Base-by-base conservation (phyloP, 371 early-diverging fungal species). In the Mucor sp. region DNA sequence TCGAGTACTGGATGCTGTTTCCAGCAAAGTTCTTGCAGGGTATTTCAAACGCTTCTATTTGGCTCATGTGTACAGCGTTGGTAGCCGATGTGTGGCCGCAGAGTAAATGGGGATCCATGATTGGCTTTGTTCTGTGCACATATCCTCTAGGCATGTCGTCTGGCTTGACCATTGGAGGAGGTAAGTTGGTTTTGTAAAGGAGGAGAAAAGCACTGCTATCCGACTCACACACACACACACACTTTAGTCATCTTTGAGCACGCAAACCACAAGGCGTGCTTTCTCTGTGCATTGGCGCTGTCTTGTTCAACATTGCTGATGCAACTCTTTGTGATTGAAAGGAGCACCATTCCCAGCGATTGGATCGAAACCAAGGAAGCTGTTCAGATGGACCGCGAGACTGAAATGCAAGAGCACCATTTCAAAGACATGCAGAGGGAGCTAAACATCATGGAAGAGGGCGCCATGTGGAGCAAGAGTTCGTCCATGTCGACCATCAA, bases 401-500 rank as follows among this genome's bases (percentile, higher is more conserved):
- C 28, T 28, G 25, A 48, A 23, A 44, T 47, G 44, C 55, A 61
- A 33, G 21, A 23, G n/a, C 47, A 67, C 17, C 21, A 62, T 12
- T 67, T 62, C 41, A 59, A 62, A 47, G 50, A 56, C 2, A 62
- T 63, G 43, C 64, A 63, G 6, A 32, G 37, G 32, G 37, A 41
- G 4, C 17, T 33, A 4, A 19, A 57, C 30, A 58, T 23, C 35
- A 23, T 21, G 60, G 56, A 30, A 35, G 58, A 57, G 14, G 63
- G 58, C 37, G 68, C 63, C 4, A 44, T 41, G 19, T 68, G 68
- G 62, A 68, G 68, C 37, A 62, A 68, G 47, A 68, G 58, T 17
- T 68, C 68, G 8, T 68, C 68, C 19, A 37, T 68, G 48, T 68
- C 68, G 1, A 68, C 68, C 1, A 62, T 68, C 15, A 68, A 68